A percentile compares a stretch with the other conserved stretches of the same genome.
Conservation (phyloP, 495 filamentous ascomycete genomes). For the Talaromyces borbonicus region DNA sequence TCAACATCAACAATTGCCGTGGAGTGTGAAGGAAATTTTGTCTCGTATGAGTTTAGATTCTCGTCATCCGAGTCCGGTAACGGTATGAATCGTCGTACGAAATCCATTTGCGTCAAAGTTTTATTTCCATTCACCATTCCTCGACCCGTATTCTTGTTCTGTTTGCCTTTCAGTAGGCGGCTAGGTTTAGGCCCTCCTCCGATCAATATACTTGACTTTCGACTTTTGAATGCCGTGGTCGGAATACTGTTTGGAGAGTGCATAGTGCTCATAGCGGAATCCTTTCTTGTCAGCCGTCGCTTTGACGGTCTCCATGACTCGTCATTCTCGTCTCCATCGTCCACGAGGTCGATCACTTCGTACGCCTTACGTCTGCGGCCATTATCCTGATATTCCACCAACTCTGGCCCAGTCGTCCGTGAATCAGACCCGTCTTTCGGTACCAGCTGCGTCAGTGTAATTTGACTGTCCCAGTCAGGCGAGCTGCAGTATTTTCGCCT, state of each 20-base stretch:
- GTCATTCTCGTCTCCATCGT: conserved; percentile 19
- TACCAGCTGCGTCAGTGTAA: conserved; percentile 37
- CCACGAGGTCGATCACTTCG: conserved; percentile 19
- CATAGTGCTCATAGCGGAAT: neutral
- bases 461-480: conserved; percentile 17
- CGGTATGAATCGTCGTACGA: conserved; percentile 29
- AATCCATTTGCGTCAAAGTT: conserved; percentile 40
- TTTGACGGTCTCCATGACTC: conserved; percentile 15
- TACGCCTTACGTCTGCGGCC: conserved; percentile 10
- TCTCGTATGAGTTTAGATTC: conserved; percentile 26
- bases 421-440: conserved; percentile 11
- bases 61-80: conserved; percentile 32
- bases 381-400: conserved; percentile 18
- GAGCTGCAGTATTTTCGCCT: conserved; percentile 16
- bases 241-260: neutral
- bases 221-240: neutral
- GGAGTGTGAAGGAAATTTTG: conserved; percentile 20
- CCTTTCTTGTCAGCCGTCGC: neutral
- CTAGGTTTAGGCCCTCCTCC: conserved; percentile 3
- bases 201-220: neutral
- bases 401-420: neutral
- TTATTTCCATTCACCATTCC: conserved; percentile 19
- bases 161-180: neutral
- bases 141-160: conserved; percentile 9
- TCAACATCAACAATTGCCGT: conserved; percentile 9